Conservation (phyloP, 106 monocot genomes). For the Platanthera guangdongensis region DNA sequence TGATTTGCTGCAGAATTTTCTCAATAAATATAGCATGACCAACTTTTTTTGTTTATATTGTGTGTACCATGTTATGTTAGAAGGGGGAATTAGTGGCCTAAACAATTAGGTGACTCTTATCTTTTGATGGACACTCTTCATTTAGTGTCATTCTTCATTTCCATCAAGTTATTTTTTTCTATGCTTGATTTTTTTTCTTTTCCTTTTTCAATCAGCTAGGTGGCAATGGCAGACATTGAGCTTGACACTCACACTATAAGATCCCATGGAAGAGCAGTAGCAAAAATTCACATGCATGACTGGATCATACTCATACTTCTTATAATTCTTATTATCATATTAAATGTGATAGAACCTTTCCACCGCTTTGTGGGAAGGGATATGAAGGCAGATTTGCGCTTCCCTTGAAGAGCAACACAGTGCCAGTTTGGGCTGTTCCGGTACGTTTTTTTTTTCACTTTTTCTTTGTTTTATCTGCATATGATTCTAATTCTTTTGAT, state of each 20-base stretch:
- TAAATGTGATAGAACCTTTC: constrained; percentile 43
- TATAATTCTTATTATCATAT: constrained; percentile 14
- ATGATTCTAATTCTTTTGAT: no score
- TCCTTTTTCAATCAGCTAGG: background rate
- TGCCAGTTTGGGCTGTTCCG: constrained; percentile 67
- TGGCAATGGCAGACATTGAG: constrained; percentile 18
- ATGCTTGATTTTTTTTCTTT: background rate
- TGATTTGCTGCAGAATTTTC: no score
- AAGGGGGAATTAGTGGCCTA: no score
- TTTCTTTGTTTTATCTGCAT: no score
- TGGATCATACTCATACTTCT: constrained; percentile 45
- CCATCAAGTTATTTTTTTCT: background rate
- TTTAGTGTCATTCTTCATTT: no score
- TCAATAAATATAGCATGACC: no score
- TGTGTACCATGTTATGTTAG: no score
- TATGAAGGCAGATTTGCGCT: constrained; percentile 55
- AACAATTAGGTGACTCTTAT: no score
- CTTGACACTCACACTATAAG: constrained; percentile 22
- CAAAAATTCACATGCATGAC: constrained; percentile 33
- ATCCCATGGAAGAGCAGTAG: constrained; percentile 29
- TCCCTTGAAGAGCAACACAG: no score
- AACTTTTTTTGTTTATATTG: no score
- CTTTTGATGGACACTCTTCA: no score
- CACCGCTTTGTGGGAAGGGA: constrained; percentile 60
- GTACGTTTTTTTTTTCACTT: constrained; percentile 18